Percentiles rank a stretch among this genome's conserved stretches.
Evolutionary conservation across 2,329 filamentous ascomycete genomes (phyloP).

Genomic region (Waltergamsia citrina): DNA sequence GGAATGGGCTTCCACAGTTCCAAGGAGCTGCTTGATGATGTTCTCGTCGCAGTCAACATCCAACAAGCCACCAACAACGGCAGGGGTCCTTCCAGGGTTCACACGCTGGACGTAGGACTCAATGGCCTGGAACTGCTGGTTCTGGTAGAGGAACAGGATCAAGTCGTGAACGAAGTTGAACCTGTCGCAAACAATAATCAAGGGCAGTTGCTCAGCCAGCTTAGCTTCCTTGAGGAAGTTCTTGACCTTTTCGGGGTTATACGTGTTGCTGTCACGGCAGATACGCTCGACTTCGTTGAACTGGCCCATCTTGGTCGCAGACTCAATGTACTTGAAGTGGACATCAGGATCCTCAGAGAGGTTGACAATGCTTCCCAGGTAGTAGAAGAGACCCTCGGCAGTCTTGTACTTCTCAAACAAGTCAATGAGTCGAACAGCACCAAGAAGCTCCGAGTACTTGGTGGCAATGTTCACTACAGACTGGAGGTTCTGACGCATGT

Average conservation of each 20-base stretch:
- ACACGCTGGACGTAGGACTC: slow-evolving; percentile 97
- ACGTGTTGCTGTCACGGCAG: slow-evolving; percentile 84
- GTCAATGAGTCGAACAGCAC: slow-evolving; percentile 78
- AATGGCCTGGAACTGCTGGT: slow-evolving; percentile 98
- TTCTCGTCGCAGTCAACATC: slow-evolving; percentile 96
- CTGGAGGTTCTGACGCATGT: slow-evolving; percentile 95
- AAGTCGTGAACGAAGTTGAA: slow-evolving; percentile 98
- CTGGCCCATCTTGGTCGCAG: slow-evolving; percentile 87
- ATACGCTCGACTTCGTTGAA: slow-evolving; percentile 95
- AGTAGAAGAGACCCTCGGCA: slow-evolving; percentile 94
- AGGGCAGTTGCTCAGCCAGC: slow-evolving; percentile 81
- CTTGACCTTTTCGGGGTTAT: slow-evolving; percentile 93
- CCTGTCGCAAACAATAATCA: slow-evolving; percentile 98
- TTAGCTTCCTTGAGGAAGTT: slow-evolving; percentile 98
- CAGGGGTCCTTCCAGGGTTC: slow-evolving; percentile 83
- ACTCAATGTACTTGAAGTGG: slow-evolving; percentile 98
- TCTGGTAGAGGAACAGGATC: slow-evolving; percentile 95
- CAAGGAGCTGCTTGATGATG: slow-evolving; percentile 87
- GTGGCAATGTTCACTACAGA: slow-evolving; percentile 92
- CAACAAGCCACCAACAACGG: slow-evolving; percentile 84
- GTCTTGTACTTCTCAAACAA: slow-evolving; percentile 97
- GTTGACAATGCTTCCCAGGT: slow-evolving; percentile 96
- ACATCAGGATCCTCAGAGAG: slow-evolving; percentile 92
- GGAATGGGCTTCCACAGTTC: slow-evolving; percentile 71
- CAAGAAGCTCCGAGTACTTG: slow-evolving; percentile 94